Conservation (phyloP, 805 yeast genomes). For the Kuraishia cidri region DNA sequence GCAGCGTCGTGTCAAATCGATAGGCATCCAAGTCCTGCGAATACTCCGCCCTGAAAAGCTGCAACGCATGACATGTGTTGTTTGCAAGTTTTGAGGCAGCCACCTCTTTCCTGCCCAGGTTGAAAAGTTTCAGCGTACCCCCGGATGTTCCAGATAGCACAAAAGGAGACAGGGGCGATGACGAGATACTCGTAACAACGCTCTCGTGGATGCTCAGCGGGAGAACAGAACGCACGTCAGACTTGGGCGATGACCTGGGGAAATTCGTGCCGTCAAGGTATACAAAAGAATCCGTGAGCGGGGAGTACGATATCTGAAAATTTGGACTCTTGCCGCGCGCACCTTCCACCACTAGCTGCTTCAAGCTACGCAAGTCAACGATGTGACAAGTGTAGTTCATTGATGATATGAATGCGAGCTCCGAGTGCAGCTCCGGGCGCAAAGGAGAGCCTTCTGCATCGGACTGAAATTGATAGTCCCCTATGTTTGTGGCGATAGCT, state of each 20-base stretch:
- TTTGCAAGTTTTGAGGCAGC: slow-evolving; percentile 7
- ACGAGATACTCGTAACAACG: slow-evolving; percentile 5
- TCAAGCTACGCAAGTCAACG: slow-evolving; percentile 11
- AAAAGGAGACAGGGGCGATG: slow-evolving; percentile 9
- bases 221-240: too few relatives aligned
- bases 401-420: slow-evolving; percentile 9
- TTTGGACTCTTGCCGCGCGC: slow-evolving; percentile 6
- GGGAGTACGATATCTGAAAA: slow-evolving; percentile 7
- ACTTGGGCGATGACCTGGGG: slow-evolving; percentile 10
- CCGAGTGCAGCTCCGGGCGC: background rate
- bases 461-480: slow-evolving; percentile 8
- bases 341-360: slow-evolving; percentile 7
- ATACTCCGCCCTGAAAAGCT: slow-evolving; percentile 13
- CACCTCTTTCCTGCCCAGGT: slow-evolving; percentile 7
- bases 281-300: slow-evolving; percentile 12
- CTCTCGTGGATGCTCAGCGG: slow-evolving; percentile 1
- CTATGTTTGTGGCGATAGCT: slow-evolving; percentile 11
- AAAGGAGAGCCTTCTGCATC: background rate
- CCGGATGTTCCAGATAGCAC: slow-evolving; percentile 8
- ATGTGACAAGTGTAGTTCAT: slow-evolving; percentile 9
- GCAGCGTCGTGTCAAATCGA: slow-evolving; percentile 12
- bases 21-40: slow-evolving; percentile 8
- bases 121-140: slow-evolving; percentile 11
- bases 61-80: too few relatives aligned
- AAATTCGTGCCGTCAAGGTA: slow-evolving; percentile 9